A percentile compares a stretch with the other conserved stretches of the same genome.
Conservation (phyloP, 805 yeast species). For the Clavispora vitiphila region DNA sequence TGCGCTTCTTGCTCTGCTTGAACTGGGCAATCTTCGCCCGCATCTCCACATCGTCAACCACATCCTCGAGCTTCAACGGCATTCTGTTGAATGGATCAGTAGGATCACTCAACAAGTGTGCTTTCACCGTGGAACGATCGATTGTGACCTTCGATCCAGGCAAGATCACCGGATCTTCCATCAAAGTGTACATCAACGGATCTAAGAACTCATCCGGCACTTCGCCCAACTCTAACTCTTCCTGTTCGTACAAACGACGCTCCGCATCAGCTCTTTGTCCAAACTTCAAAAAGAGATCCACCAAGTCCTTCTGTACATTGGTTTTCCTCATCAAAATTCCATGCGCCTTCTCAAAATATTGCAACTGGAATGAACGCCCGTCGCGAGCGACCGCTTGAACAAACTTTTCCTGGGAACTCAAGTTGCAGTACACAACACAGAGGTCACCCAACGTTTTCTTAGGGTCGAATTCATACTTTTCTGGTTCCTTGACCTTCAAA, state of each 20-base stretch:
- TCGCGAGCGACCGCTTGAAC: slow-evolving; percentile 81
- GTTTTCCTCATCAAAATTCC: slow-evolving; percentile 56
- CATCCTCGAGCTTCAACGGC: slow-evolving; percentile 87
- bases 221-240: slow-evolving; percentile 85
- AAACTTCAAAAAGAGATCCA: slow-evolving; percentile 49
- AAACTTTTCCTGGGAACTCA: slow-evolving; percentile 61
- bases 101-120: slow-evolving; percentile 88
- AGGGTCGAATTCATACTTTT: slow-evolving; percentile 79
- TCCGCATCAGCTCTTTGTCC: slow-evolving; percentile 61
- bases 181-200: slow-evolving; percentile 91
- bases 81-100: slow-evolving; percentile 96
- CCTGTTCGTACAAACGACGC: slow-evolving; percentile 63
- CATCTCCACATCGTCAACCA: slow-evolving; percentile 69
- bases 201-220: slow-evolving; percentile 95
- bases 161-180: slow-evolving; percentile 94
- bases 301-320: slow-evolving; percentile 43
- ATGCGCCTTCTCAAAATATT: slow-evolving; percentile 66
- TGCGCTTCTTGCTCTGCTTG: slow-evolving; percentile 35
- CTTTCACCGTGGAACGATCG: slow-evolving; percentile 87
- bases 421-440: slow-evolving; percentile 69
- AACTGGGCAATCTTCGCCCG: slow-evolving; percentile 55
- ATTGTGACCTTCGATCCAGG: slow-evolving; percentile 83
- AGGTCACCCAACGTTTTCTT: slow-evolving; percentile 62
- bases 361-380: slow-evolving; percentile 76
- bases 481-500: slow-evolving; percentile 79